Evolutionary conservation across 2,329 filamentous ascomycete species (phyloP).

Genomic region (Didymella pomorum): DNA sequence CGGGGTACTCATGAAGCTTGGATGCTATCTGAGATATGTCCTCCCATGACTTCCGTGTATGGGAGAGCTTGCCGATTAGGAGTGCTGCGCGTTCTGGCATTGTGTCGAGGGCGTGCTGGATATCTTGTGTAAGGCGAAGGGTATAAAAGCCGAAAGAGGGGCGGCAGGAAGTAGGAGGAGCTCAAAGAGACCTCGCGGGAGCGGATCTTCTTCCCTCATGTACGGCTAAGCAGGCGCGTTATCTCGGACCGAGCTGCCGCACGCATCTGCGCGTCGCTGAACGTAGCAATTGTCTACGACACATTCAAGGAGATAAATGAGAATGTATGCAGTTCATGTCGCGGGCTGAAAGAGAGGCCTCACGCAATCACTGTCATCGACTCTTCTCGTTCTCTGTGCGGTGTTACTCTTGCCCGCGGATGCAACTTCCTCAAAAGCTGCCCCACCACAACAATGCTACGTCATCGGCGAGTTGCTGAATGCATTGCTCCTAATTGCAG

Average conservation of each 20-base stretch:
- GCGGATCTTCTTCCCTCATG: constrained; percentile 32
- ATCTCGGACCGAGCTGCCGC: constrained; percentile 33
- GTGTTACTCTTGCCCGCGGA: neutral
- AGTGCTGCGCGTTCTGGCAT: constrained; percentile 52
- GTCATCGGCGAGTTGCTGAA: neutral
- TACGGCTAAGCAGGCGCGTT: constrained; percentile 7
- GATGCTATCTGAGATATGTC: constrained; percentile 45
- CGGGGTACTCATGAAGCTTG: constrained; percentile 60
- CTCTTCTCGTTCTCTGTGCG: neutral
- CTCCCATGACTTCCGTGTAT: constrained; percentile 58
- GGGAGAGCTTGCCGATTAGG: constrained; percentile 56
- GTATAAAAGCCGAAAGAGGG: no score
- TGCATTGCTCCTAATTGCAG: neutral
- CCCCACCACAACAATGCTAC: constrained; percentile 7
- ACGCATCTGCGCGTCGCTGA: neutral
- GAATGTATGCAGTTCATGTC: no score
- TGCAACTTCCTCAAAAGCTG: neutral
- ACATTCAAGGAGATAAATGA: no score
- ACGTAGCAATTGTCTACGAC: constrained; percentile 2
- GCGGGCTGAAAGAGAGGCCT: no score
- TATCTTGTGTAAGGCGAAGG: no score
- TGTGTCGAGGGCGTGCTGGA: neutral
- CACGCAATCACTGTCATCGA: neutral
- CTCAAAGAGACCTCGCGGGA: constrained; percentile 12
- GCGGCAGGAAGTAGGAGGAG: constrained; percentile 1